Base-by-base conservation (phyloP, 2,329 filamentous ascomycete genomes). In the Canariomyces notabilis region DNA sequence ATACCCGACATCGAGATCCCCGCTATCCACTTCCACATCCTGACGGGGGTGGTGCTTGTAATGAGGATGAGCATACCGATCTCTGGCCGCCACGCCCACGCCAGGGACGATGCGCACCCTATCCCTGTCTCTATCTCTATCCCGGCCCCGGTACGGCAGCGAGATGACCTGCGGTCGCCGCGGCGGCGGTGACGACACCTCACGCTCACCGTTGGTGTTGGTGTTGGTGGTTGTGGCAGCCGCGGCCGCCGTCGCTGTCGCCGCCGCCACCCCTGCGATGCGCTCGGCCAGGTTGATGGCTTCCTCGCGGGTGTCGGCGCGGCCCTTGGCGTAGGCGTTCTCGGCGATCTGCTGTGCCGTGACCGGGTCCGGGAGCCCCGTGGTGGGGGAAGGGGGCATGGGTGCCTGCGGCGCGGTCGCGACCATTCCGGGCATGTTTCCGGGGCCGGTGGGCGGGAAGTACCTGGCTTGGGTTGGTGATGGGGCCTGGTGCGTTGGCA, bases 261-360 rank as follows among this genome's bases (percentile, higher is more conserved):
- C 22, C 14, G 26, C 42, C 19, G 21, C 36, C 4, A 42, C 46
- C 1, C 20, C 37, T 2, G 45, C 36, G 1, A 50, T 42, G 6
- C 50, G 44, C 32, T 50, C 50, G 3, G 44, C 44, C 41, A 48
- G 44, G 16, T 18, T n/a, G 31, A 48, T 35, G 3, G 48, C 50
- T 22, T 52, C 50, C 6, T 48, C 38, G n/a, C 39, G 23, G 3
- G 22, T 31, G 32, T 42, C 42, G 3, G 46, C 46, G 22, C 48
- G 44, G 4, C 48, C 48, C 4, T 40, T 44, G 5, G 40, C 40
- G 19, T 50, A 50, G n/a, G 38, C 48, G 5, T 20, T 46, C 31
- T 41, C 18, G 35, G 36, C 35, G 23, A 50, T 41, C 16, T 46
- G 33, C 9, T 32, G 37, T 16, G 38, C 39, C 11, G 34, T 29